These are phyloP conservation scores for Teratosphaeria viscida DNA, from an alignment of 2,329 filamentous ascomycete species.

Conservation along the genomic window DNA sequence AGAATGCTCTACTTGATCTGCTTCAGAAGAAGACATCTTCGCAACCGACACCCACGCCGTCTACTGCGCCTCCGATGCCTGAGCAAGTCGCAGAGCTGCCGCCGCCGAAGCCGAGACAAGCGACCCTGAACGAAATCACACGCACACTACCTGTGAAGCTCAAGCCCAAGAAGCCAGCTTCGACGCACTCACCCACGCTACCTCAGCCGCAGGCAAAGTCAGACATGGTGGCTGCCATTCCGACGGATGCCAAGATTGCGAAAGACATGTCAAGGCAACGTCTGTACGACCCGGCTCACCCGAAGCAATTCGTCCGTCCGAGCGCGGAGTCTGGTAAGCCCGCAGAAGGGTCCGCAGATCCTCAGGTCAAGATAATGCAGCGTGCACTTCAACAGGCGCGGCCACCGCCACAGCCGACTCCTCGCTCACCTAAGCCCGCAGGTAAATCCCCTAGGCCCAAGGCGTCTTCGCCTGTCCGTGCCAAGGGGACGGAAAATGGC, in stretches of 20 bases:
- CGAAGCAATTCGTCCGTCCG: conserved; percentile 5
- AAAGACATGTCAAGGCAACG: conserved; percentile 11
- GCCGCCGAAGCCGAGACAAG: conserved; percentile 3
- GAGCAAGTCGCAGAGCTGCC: neutral
- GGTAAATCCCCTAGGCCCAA: conserved; percentile 6
- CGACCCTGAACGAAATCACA: conserved; percentile 24
- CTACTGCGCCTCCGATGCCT: conserved; percentile 3
- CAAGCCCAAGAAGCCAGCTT: conserved; percentile 9
- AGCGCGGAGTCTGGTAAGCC: conserved; percentile 7
- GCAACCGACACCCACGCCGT: neutral
- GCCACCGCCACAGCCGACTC: neutral
- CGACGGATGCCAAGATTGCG: neutral
- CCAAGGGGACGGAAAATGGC: conserved; percentile 7
- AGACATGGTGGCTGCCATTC: neutral
- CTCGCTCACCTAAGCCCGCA: conserved; percentile 2
- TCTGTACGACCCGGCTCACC: conserved; percentile 14
- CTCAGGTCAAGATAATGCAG: conserved; percentile 10
- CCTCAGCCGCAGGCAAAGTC: neutral
- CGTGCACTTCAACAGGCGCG: conserved; percentile 5
- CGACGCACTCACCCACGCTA: neutral
- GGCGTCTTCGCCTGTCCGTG: neutral
- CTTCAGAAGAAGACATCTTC: conserved; percentile 26
- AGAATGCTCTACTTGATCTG: conserved; percentile 36
- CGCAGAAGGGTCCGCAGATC: conserved; percentile 1
- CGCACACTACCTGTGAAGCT: conserved; percentile 19